Evolutionary conservation across 768 basidiomycete species (phyloP), one percentile per base, ranked within the genome.

Genomic region (Lactarius hengduanensis): DNA sequence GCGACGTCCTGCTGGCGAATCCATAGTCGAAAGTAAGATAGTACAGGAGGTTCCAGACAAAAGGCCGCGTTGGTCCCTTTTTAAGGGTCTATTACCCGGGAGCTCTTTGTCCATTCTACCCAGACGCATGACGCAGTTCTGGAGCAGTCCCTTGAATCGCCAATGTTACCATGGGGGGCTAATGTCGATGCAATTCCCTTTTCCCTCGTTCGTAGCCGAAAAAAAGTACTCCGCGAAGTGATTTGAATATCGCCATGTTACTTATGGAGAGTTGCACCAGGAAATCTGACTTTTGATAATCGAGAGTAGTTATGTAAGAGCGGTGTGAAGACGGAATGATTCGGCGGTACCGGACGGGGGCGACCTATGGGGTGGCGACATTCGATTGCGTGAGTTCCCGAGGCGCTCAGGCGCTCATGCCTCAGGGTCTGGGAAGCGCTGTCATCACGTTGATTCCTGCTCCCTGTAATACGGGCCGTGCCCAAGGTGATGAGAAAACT

Each of bases 61-160:
- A 47, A 64, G 28, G 34, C 63, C 50, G 62, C n/a, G 36, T n/a
- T 59, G 57, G 59, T 20, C 67, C 67, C 64, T 53, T 69, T 69
- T 69, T 65, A 70, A 65, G 67, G 61, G 61, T 59, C 62, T 40
- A 69, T 62, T 54, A 43, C 59, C 62, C 60, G 58, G 68, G 59
- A 63, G 50, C 61, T 56, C 62, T 65, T 28, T 56, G 58, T 59
- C 36, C 67, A 69, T 67, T 68, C 57, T 26, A 57, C 45, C 55
- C 60, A 56, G 58, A 62, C 58, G 57, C 60, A 68, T 66, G 57
- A 62, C 40, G 57, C 57, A 43, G 61, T 57, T 62, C 61, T 62
- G 65, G 61, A 62, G 65, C 65, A 38, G 47, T 32, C 59, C 60
- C 60, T 62, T 38, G 55, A 43, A 56, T 69, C 65, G 54, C 30